Base-by-base conservation (phyloP, 2,329 filamentous ascomycete species). In the Aspergillus proliferans region DNA sequence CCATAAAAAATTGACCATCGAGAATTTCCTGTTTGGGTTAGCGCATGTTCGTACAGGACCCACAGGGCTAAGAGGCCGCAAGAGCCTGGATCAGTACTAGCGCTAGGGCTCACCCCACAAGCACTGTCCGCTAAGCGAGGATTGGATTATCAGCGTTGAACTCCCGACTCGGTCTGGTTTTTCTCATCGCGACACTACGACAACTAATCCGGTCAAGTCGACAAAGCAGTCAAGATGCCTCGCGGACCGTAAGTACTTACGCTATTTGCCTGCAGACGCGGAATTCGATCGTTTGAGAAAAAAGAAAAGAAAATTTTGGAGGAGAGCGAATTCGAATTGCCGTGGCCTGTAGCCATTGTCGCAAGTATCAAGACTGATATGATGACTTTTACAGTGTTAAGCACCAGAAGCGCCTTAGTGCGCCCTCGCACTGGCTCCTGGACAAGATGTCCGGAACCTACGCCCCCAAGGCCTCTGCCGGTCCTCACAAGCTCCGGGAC, bases 371-470 rank as follows among this genome's bases (percentile, higher is more conserved):
- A 52, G 26, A 56, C 64, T 66, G 55, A 53, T 48, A 63, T 63
- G 63, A 63, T 63, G 63, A 24, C 57, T 19, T 57, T 57, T 61
- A 70, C 71, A 91, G 87, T 79, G 94, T 93, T 85, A 96, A 96
- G 87, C 93, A 98, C 81, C 92, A 97, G 80, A 97, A 98, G 91
- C 91, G 93, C 83, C 84, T 97, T 75, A 93, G 88, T 80, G 93
- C 93, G 75, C 93, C 93, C 74, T 94, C 88, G 76, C 93, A 97
- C 87, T 98, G 93, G 93, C 88, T 98, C 75, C 83, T 98, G 76
- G 93, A 98, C 88, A 98, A 98, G 80, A 84, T 98, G 74, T 95
- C 90, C 77, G 93, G 93, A 74, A 81, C 83, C 78, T 92, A 84
- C 72, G 82, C 82, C 58, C 81, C 81, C 66, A 81, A 82, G 74